These are phyloP conservation scores for Schizonepeta tenuifolia DNA, from an alignment of 257 asterid genomes.

Conservation along the genomic window DNA sequence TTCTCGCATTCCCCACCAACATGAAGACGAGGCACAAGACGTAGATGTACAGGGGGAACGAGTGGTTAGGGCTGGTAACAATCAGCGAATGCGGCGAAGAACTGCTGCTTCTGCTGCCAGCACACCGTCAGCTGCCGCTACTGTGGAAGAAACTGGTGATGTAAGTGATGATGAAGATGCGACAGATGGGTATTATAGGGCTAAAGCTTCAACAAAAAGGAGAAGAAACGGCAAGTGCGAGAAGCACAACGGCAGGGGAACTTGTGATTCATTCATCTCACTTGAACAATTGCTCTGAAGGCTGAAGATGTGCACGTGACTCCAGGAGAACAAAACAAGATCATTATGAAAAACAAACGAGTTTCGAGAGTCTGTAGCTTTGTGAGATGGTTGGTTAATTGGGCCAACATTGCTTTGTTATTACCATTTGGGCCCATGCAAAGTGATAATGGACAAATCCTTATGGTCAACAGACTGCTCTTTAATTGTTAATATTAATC, in stretches of 20 bases:
- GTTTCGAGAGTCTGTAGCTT: too few species aligned
- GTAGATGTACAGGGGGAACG: conserved; percentile 65
- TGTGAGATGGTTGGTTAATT: too few species aligned
- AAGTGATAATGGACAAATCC: too few species aligned
- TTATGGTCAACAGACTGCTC: too few species aligned
- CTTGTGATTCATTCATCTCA: conserved; percentile 31
- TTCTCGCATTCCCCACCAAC: conserved; percentile 57
- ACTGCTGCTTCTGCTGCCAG: conserved; percentile 76
- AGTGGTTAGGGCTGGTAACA: conserved; percentile 64
- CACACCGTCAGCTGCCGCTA: conserved; percentile 71
- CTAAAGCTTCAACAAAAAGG: conserved; percentile 77
- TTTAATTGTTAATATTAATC: too few species aligned
- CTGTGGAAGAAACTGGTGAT: conserved; percentile 60
- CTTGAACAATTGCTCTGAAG: conserved; percentile 46
- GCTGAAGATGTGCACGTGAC: conserved; percentile 80
- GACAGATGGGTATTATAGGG: conserved; percentile 67
- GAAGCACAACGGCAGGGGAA: conserved; percentile 72
- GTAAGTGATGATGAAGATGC: conserved; percentile 85
- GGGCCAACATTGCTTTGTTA: too few species aligned
- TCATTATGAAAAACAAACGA: conserved; percentile 78
- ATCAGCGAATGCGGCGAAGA: conserved; percentile 81
- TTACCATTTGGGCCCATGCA: too few species aligned
- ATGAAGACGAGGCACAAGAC: conserved; percentile 75
- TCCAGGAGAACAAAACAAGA: conserved; percentile 86
- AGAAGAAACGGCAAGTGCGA: conserved; percentile 88